Conservation (phyloP, 1,284 basidiomycete species). For the Meripilus lineatus region DNA sequence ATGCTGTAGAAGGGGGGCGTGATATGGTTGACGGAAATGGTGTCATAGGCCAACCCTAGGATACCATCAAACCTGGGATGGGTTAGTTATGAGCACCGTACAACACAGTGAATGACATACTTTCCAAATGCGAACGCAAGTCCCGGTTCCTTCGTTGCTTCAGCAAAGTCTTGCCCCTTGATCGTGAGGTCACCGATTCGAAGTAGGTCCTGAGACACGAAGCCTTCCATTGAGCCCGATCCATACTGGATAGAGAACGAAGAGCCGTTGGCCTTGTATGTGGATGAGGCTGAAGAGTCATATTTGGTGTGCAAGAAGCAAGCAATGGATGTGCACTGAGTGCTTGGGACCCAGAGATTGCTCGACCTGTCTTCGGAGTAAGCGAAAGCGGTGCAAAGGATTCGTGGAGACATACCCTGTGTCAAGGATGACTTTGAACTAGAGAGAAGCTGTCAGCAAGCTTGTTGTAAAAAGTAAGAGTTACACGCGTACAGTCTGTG, state of each 20-base stretch:
- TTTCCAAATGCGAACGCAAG: conserved; percentile 97
- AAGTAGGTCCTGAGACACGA: conserved; percentile 85
- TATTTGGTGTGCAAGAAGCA: conserved; percentile 98
- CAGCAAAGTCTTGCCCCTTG: conserved; percentile 86
- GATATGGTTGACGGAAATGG: conserved; percentile 93
- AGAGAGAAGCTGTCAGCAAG: conserved; percentile 7
- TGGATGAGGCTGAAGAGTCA: conserved; percentile 77
- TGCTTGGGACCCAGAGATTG: conserved; percentile 93
- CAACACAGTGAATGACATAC: conserved; percentile 39
- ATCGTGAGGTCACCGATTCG: conserved; percentile 84
- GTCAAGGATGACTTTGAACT: conserved; percentile 87
- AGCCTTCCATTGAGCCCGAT: conserved; percentile 95
- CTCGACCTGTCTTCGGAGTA: conserved; percentile 53
- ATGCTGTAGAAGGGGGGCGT: conserved; percentile 95
- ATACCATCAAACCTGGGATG: conserved; percentile 86
- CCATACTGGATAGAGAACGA: conserved; percentile 95
- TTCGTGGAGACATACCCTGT: conserved; percentile 51
- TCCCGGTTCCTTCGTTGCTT: conserved; percentile 95
- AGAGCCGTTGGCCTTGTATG: conserved; percentile 91
- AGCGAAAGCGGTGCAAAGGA: conserved; percentile 5
- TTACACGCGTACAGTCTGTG: conserved; percentile 55
- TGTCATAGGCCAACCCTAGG: conserved; percentile 92
- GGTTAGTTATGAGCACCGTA: background rate
- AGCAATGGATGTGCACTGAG: conserved; percentile 89
- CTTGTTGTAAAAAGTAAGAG: conserved; percentile 6